phyloP scores from a whole-genome alignment of 225 moss, liverwort and hornwort genomes.

The Pseudisothecium myosuroides region DNA sequence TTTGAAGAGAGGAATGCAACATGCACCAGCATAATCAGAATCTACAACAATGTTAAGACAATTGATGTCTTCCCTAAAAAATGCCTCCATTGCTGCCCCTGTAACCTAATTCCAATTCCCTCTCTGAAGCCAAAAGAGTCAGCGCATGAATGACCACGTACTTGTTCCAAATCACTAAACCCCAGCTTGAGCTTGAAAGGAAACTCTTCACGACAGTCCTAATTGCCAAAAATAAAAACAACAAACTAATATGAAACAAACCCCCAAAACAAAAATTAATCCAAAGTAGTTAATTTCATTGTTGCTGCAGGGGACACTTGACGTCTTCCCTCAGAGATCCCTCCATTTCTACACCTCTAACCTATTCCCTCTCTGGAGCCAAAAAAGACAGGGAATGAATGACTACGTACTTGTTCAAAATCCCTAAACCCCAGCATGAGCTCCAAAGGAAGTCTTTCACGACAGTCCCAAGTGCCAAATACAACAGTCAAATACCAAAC shows the following conservation, averaged over 20 bases:
- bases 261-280: background rate
- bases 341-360: background rate
- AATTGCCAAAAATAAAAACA: background rate
- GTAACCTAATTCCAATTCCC: background rate
- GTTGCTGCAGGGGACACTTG: background rate
- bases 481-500: background rate
- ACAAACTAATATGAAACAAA: background rate
- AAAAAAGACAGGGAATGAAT: background rate
- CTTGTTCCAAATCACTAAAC: background rate
- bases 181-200: background rate
- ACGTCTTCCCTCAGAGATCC: background rate
- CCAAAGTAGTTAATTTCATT: background rate
- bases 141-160: background rate
- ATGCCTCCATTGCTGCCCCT: background rate
- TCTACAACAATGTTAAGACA: background rate
- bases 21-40: background rate
- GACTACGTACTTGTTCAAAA: background rate
- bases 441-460: background rate
- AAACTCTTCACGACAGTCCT: background rate
- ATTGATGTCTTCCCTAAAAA: background rate
- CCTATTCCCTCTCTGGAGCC: background rate
- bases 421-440: background rate
- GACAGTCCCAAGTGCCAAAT: background rate
- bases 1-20: too few relatives aligned
- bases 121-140: background rate